These are phyloP conservation scores for Ocimum tenuiflorum DNA, from an alignment of 257 asterid genomes.

Conservation along the genomic window DNA sequence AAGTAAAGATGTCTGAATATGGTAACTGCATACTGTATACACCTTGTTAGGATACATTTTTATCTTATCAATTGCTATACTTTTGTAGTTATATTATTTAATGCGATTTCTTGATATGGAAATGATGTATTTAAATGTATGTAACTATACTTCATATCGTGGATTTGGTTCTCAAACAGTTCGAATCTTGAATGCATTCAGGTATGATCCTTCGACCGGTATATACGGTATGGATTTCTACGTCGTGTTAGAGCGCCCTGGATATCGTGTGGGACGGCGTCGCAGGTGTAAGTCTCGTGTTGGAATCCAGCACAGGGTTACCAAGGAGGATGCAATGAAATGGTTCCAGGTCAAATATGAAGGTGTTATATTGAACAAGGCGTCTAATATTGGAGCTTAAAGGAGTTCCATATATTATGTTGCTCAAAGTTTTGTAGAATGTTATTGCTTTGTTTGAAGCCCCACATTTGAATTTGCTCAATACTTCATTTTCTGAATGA, in stretches of 20 bases:
- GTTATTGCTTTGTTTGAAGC: background rate
- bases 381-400: conserved; percentile 34
- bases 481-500: background rate
- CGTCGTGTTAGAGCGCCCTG: conserved; percentile 35
- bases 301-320: conserved; percentile 42
- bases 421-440: conserved; percentile 24
- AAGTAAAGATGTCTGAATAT: too few relatives aligned
- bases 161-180: background rate
- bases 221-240: conserved; percentile 53
- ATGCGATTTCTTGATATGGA: background rate
- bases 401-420: background rate
- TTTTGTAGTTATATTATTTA: background rate
- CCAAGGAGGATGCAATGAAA: conserved; percentile 44
- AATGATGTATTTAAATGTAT: too few relatives aligned
- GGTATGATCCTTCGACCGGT: conserved; percentile 51
- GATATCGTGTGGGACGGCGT: conserved; percentile 41
- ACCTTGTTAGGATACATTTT: too few relatives aligned
- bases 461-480: background rate
- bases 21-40: too few relatives aligned
- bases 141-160: too few relatives aligned
- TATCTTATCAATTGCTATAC: too few relatives aligned
- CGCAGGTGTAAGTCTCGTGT: conserved; percentile 43
- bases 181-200: conserved; percentile 9
- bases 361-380: conserved; percentile 51
- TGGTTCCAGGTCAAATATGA: conserved; percentile 56